phyloP scores from a whole-genome alignment of 305 asterid species.

The Fraxinus velutina region DNA sequence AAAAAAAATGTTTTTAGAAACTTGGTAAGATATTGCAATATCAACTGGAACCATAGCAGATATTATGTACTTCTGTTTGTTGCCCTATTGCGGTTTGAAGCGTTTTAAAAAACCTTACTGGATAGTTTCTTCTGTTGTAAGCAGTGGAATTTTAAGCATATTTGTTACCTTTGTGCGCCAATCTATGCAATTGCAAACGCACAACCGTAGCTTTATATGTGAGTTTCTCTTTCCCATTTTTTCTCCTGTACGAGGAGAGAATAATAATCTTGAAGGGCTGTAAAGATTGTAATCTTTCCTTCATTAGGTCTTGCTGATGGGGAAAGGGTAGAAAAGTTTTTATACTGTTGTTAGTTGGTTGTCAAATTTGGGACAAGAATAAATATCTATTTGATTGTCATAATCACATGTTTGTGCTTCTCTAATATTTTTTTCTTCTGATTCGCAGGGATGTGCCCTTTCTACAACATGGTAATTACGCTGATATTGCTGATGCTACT shows the following conservation, averaged over 20 bases:
- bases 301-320: background rate
- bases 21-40: background rate
- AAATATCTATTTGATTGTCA: background rate
- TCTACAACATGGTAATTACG: conserved; percentile 53
- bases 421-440: background rate
- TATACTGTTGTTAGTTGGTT: background rate
- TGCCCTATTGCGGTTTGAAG: background rate
- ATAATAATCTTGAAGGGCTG: background rate
- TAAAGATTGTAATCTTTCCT: background rate
- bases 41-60: background rate
- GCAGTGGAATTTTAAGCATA: background rate
- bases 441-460: conserved; percentile 71
- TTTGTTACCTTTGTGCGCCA: background rate
- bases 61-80: background rate
- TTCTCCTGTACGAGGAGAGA: background rate
- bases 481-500: conserved; percentile 40
- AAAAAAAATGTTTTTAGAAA: background rate
- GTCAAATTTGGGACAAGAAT: background rate
- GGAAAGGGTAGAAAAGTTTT: background rate
- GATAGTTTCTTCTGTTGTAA: background rate
- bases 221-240: background rate
- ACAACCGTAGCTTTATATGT: background rate
- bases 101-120: background rate
- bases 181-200: background rate
- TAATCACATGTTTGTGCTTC: background rate